Evolutionary conservation across 495 filamentous ascomycete genomes (phyloP).

Genomic region (Daldinia bambusicola): DNA sequence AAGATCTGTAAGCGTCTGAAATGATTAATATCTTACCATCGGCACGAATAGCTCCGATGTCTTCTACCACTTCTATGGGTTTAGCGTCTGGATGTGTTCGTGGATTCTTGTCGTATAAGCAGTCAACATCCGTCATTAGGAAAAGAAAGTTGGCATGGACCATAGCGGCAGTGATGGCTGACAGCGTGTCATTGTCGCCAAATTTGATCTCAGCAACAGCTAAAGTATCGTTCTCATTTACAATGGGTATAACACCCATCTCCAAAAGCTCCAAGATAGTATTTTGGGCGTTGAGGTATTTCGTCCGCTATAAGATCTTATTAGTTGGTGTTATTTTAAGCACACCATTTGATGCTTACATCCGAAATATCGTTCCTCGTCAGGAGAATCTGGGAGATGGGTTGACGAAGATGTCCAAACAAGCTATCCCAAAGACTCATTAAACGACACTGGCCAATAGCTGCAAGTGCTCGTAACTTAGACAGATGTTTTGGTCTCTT

Average conservation of each 20-base stretch:
- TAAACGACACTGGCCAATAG: constrained; percentile 93
- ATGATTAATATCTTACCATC: constrained; percentile 64
- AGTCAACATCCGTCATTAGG: constrained; percentile 98
- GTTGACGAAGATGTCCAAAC: constrained; percentile 86
- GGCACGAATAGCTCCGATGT: constrained; percentile 84
- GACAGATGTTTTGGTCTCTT: constrained; percentile 88
- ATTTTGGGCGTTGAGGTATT: constrained; percentile 96
- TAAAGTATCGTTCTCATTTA: constrained; percentile 98
- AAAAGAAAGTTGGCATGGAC: constrained; percentile 97
- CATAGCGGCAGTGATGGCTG: constrained; percentile 96
- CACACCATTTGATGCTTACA: constrained; percentile 59
- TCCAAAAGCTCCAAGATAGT: constrained; percentile 88
- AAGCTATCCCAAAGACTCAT: constrained; percentile 96
- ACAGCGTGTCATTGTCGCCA: constrained; percentile 97
- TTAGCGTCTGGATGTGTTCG: constrained; percentile 83
- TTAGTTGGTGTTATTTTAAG: constrained; percentile 10
- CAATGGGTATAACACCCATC: constrained; percentile 97
- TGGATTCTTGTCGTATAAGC: constrained; percentile 95
- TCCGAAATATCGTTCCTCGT: constrained; percentile 98
- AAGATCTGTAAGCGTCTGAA: not conserved
- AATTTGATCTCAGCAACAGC: constrained; percentile 99
- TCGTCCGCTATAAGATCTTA: constrained; percentile 69
- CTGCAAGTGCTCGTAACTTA: constrained; percentile 89
- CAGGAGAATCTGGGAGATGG: constrained; percentile 92
- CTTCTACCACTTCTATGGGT: constrained; percentile 91